A percentile compares a stretch with the other conserved stretches of the same genome.
Evolutionary conservation across 352 stramenopile species (phyloP).

Genomic region (Globisporangium rhizosaccharum): DNA sequence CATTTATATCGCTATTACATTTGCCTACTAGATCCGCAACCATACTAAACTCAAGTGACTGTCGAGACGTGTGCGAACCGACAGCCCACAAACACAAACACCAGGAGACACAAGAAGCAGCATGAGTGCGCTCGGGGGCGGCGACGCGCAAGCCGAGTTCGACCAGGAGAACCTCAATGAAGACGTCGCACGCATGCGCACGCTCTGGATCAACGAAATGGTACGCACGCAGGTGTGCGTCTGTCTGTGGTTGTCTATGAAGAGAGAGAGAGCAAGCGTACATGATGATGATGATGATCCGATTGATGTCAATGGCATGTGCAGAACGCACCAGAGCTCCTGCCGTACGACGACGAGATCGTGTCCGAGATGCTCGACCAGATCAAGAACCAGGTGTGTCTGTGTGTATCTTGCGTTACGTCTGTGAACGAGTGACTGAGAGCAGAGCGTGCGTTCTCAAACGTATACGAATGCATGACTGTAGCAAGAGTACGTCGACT

Average conservation of each 20-base stretch:
- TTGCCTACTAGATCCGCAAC: too few relatives aligned
- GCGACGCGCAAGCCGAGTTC: slow-evolving; percentile 30
- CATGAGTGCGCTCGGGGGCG: slow-evolving; percentile 9
- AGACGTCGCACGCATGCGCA: slow-evolving; percentile 63
- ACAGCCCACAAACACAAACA: too few relatives aligned
- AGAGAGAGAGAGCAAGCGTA: background rate
- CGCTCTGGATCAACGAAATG: slow-evolving; percentile 79
- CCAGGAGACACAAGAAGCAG: too few relatives aligned
- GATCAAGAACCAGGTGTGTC: slow-evolving; percentile 57
- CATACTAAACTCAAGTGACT: too few relatives aligned
- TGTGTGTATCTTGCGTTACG: background rate
- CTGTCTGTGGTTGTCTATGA: background rate
- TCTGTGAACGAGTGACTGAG: background rate
- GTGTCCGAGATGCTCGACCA: slow-evolving; percentile 81
- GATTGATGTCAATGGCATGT: background rate
- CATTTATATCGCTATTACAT: too few relatives aligned
- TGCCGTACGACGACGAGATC: slow-evolving; percentile 75
- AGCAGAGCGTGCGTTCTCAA: too few relatives aligned
- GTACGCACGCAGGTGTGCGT: slow-evolving; percentile 19
- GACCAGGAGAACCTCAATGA: slow-evolving; percentile 77
- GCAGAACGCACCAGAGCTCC: slow-evolving; percentile 73
- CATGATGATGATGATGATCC: background rate
- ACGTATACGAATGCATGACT: background rate
- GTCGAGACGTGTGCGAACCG: too few relatives aligned
- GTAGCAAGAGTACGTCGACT: slow-evolving; percentile 83